Evolutionary conservation across 257 asterid genomes (phyloP).

Genomic region (Solanum clarkiae): DNA sequence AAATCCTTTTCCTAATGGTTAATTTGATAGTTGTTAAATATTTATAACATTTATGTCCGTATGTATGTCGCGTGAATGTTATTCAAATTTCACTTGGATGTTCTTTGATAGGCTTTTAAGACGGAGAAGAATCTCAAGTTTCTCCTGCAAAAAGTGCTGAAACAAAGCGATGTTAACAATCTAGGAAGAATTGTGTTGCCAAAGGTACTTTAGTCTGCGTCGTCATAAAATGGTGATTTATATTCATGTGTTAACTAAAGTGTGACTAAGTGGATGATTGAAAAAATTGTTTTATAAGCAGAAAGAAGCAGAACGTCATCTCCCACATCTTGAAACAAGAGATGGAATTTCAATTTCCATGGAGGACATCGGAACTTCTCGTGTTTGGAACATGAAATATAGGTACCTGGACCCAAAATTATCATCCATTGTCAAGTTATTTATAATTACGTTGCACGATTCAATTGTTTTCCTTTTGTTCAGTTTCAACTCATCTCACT

Average conservation of each 20-base stretch:
- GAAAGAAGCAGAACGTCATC: conserved; percentile 48
- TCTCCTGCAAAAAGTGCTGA: conserved; percentile 90
- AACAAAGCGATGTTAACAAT: conserved; percentile 95
- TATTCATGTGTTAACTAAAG: neutral
- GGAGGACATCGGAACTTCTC: conserved; percentile 87
- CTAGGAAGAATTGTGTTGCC: conserved; percentile 97
- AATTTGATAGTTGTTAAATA: neutral
- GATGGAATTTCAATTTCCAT: conserved; percentile 84
- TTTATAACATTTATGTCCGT: neutral
- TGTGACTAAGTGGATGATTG: neutral
- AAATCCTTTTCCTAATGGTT: neutral
- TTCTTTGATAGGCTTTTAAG: conserved; percentile 25
- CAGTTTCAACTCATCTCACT: neutral
- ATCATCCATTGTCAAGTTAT: neutral
- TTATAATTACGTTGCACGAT: neutral
- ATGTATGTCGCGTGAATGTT: neutral
- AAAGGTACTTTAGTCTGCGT: conserved; percentile 30
- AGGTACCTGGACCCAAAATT: conserved; percentile 19
- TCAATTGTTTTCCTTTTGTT: neutral
- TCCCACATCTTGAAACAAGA: conserved; percentile 78
- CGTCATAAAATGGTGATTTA: neutral
- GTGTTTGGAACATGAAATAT: conserved; percentile 80
- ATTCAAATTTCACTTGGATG: neutral
- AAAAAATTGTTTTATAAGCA: neutral
- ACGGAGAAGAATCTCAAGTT: conserved; percentile 73